A percentile compares a stretch with the other conserved stretches of the same genome.
These are phyloP conservation scores for Groenewaldozyma salmanticensis DNA, from an alignment of 805 yeast species.

Conservation along the genomic window DNA sequence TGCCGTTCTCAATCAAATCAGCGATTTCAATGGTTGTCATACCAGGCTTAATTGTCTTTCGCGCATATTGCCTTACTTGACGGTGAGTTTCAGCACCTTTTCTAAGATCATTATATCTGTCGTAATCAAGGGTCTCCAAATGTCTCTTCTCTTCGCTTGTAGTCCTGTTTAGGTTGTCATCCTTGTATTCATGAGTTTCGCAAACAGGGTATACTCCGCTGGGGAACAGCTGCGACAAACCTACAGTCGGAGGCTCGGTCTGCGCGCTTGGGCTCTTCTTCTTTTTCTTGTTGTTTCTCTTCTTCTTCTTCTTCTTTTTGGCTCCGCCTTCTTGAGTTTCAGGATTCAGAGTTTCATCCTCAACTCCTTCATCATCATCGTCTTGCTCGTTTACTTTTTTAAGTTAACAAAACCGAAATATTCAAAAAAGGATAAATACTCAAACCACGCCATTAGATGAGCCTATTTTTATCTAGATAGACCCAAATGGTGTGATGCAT, in stretches of 20 bases:
- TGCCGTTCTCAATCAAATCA: constrained; percentile 76
- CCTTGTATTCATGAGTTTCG: constrained; percentile 69
- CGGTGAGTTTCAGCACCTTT: constrained; percentile 96
- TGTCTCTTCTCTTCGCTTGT: constrained; percentile 83
- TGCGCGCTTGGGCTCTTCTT: constrained; percentile 37
- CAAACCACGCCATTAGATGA: no score
- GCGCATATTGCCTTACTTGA: constrained; percentile 75
- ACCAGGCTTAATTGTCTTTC: constrained; percentile 71
- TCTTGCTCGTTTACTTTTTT: constrained; percentile 10
- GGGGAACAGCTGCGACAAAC: constrained; percentile 59
- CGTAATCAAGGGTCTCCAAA: constrained; percentile 49
- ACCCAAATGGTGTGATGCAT: no score
- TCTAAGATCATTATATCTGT: constrained; percentile 78
- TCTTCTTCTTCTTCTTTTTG: constrained; percentile 45
- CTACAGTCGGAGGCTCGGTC: constrained; percentile 42
- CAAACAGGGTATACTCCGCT: constrained; percentile 78
- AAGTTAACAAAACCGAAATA: background rate
- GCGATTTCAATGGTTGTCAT: constrained; percentile 88
- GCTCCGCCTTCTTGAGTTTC: constrained; percentile 20
- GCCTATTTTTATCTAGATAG: no score
- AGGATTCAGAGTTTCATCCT: constrained; percentile 22
- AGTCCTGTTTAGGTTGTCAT: constrained; percentile 59
- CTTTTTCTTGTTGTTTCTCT: constrained; percentile 40
- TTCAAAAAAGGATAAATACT: background rate
- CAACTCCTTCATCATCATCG: constrained; percentile 28